phyloP scores from a whole-genome alignment of 305 asterid genomes.

The Fraxinus sp. region DNA sequence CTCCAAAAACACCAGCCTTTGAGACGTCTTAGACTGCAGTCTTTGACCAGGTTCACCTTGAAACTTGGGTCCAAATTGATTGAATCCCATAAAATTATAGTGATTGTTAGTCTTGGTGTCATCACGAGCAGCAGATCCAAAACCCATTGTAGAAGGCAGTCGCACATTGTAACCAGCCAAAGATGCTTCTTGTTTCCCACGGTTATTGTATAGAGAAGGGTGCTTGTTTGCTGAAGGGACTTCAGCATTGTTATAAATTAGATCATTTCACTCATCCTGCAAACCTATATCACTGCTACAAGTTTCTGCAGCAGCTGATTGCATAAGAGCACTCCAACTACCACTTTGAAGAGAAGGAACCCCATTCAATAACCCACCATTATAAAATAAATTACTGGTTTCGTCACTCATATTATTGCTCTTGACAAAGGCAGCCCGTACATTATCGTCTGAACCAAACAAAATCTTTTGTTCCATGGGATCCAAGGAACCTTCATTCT shows the following conservation, averaged over 20 bases:
- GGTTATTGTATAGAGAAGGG: slow-evolving; percentile 31
- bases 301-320: slow-evolving; percentile 85
- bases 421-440: slow-evolving; percentile 77
- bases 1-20: slow-evolving; percentile 40
- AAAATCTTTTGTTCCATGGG: slow-evolving; percentile 84
- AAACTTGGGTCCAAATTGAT: slow-evolving; percentile 43
- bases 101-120: slow-evolving; percentile 29
- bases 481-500: slow-evolving; percentile 63
- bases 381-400: slow-evolving; percentile 48
- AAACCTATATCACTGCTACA: slow-evolving; percentile 54
- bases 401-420: slow-evolving; percentile 46
- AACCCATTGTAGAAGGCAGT: slow-evolving; percentile 36
- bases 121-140: slow-evolving; percentile 39
- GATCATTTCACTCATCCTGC: slow-evolving; percentile 72
- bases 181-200: slow-evolving; percentile 39
- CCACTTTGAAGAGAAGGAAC: slow-evolving; percentile 67
- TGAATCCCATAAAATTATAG: slow-evolving; percentile 31
- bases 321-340: slow-evolving; percentile 94
- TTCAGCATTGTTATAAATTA: slow-evolving; percentile 41
- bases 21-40: slow-evolving; percentile 42
- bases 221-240: slow-evolving; percentile 47
- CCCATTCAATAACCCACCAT: slow-evolving; percentile 45
- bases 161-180: slow-evolving; percentile 33
- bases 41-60: slow-evolving; percentile 42
- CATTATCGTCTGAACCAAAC: slow-evolving; percentile 84